Evolutionary conservation across 78 protist genomes (phyloP), one percentile per base, ranked within the genome.

Genomic region (Protostelium mycophagum): DNA sequence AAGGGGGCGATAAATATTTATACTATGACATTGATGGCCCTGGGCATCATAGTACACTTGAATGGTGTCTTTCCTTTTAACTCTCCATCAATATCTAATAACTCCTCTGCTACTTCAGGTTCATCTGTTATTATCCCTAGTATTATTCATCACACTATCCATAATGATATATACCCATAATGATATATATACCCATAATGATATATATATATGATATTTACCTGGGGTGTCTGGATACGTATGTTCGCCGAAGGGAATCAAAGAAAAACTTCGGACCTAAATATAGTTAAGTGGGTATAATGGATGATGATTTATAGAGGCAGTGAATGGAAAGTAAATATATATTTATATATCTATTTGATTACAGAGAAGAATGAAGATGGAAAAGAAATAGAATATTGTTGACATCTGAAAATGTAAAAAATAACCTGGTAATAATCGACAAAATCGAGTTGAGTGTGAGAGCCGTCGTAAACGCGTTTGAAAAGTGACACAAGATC

Each of bases 21-120:
- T 51, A 51, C 73, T 5, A 51, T 51, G 73, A 51, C 73, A 25
- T 51, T 51, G 73, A 51, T 51, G 31, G 5, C 73, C 31, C 73
- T 5, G 5, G 73, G 94, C 31, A 92, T 38, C 63, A 92, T 86
- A 83, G 89, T 91, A 83, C 94, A 92, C 34, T 90, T 37, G 34
- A 92, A 92, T 39, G 94, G 94, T 84, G 94, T 92, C 38, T 85
- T 38, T 84, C 94, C 94, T 37, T 85, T 89, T 37, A 92, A 38
- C 85, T 92, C 94, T 86, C 94, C 94, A 86, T 92, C 94, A 1
- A 92, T 89, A 89, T 92, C 94, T 35, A 92, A 90, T 37, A 92
- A 87, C 90, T 92, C 94, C 83, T 92, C 94, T 5, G 73, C 73
- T 16, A 51, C 73, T 51, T 51, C 73, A 16, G 73, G 73, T 5